Evolutionary conservation across 352 stramenopile species (phyloP).

Genomic region (Pythium coloratum): DNA sequence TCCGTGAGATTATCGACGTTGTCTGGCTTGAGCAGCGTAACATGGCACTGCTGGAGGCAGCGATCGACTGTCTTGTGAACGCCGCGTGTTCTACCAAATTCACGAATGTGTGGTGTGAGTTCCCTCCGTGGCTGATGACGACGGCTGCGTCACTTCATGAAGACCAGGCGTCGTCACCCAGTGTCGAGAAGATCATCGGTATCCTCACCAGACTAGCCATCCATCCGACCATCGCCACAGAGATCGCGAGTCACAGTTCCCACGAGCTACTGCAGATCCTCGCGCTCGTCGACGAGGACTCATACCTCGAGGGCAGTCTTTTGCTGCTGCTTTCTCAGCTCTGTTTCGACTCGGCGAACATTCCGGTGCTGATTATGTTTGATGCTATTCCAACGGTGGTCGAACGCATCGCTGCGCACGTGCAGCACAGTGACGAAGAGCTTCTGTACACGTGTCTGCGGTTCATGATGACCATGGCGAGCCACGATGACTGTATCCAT

Average conservation of each 20-base stretch:
- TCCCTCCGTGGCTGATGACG: slow-evolving; percentile 36
- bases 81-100: slow-evolving; percentile 38
- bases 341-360: slow-evolving; percentile 31
- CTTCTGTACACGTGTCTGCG: slow-evolving; percentile 32
- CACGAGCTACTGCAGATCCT: slow-evolving; percentile 37
- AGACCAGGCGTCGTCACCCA: slow-evolving; percentile 14
- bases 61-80: slow-evolving; percentile 49
- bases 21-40: slow-evolving; percentile 28
- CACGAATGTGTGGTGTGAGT: slow-evolving; percentile 30
- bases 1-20: slow-evolving; percentile 32
- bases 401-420: slow-evolving; percentile 32
- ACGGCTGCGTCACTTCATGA: slow-evolving; percentile 34
- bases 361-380: slow-evolving; percentile 39
- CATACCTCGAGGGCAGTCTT: slow-evolving; percentile 32
- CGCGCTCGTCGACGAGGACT: slow-evolving; percentile 16
- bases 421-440: slow-evolving; percentile 30
- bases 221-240: slow-evolving; percentile 24
- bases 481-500: slow-evolving; percentile 6
- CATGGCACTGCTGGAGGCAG: slow-evolving; percentile 34
- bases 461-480: slow-evolving; percentile 32
- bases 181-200: slow-evolving; percentile 49
- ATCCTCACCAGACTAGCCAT: slow-evolving; percentile 38
- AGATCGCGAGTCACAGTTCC: slow-evolving; percentile 28
- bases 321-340: slow-evolving; percentile 37
- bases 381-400: slow-evolving; percentile 37